These are phyloP conservation scores for Erigeron canadensis DNA, from an alignment of 129 eudicot genomes.

Conservation along the genomic window DNA sequence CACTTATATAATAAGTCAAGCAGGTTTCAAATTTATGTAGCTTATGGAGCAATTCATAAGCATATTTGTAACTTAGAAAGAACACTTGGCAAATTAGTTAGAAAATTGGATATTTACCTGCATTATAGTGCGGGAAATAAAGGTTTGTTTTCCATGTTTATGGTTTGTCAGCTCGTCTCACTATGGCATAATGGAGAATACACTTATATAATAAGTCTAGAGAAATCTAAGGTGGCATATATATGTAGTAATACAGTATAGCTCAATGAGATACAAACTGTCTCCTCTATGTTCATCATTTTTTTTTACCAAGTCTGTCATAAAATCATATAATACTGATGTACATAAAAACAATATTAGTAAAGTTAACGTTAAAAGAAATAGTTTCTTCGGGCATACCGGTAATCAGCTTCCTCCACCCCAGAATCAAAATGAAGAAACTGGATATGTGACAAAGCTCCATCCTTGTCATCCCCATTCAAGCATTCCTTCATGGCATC, in stretches of 20 bases:
- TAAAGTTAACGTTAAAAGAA: constrained; percentile 15
- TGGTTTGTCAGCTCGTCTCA: constrained; percentile 10
- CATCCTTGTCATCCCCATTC: constrained; percentile 48
- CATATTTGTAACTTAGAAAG: too few relatives aligned
- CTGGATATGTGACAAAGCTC: constrained; percentile 63
- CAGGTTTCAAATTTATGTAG: not conserved
- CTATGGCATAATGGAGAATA: not conserved
- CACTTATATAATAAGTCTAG: not conserved
- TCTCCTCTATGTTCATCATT: not conserved
- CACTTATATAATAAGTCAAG: not conserved
- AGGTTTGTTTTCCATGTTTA: not conserved
- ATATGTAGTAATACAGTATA: not conserved
- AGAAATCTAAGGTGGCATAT: constrained; percentile 5
- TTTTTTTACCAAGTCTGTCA: constrained; percentile 11
- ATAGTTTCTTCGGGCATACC: constrained; percentile 48
- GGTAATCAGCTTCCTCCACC: constrained; percentile 73
- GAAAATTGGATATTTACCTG: too few relatives aligned
- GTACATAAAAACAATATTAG: constrained; percentile 11
- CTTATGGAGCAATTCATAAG: too few relatives aligned
- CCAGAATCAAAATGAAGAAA: constrained; percentile 75
- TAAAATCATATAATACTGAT: constrained; percentile 9
- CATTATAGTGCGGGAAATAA: not conserved
- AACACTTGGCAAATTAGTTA: too few relatives aligned
- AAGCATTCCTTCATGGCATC: constrained; percentile 74
- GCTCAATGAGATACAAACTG: not conserved